A percentile compares a stretch with the other conserved stretches of the same genome.
phyloP scores from a whole-genome alignment of 2,329 filamentous ascomycete species.

The Sporothrix euskadiensis region DNA sequence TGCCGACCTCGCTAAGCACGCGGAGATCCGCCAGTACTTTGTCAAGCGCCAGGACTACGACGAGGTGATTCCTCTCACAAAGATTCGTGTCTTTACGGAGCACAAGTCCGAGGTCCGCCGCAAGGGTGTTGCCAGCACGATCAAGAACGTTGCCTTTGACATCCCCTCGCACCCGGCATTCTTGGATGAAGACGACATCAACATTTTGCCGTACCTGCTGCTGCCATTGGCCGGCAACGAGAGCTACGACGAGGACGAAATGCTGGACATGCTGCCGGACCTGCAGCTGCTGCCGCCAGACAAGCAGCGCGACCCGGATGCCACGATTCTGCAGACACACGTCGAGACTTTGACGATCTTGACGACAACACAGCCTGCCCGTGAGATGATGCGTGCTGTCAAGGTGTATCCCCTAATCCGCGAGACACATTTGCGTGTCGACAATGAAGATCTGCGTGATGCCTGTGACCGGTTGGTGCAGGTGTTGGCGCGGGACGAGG shows the following conservation, averaged over 20 bases:
- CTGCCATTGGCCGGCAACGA: conserved; percentile 86
- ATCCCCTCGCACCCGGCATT: conserved; percentile 70
- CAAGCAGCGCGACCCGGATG: conserved; percentile 79
- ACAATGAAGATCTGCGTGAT: conserved; percentile 78
- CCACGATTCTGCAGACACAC: conserved; percentile 77
- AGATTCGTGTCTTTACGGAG: conserved; percentile 92
- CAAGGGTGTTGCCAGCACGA: conserved; percentile 91
- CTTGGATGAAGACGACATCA: conserved; percentile 69
- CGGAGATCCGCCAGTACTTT: conserved; percentile 73
- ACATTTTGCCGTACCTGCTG: conserved; percentile 84
- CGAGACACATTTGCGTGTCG: conserved; percentile 76
- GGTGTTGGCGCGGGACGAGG: conserved; percentile 75
- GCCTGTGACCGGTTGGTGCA: conserved; percentile 89
- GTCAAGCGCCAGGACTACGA: conserved; percentile 74
- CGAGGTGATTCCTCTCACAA: conserved; percentile 80
- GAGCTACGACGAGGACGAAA: conserved; percentile 85
- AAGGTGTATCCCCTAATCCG: conserved; percentile 88
- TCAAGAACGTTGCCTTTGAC: conserved; percentile 93
- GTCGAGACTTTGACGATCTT: conserved; percentile 84
- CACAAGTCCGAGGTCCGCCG: conserved; percentile 79
- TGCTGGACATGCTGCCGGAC: conserved; percentile 82
- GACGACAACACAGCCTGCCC: conserved; percentile 72
- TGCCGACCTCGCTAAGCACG: conserved; percentile 84
- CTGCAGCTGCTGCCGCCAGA: conserved; percentile 86
- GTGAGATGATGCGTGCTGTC: conserved; percentile 71